Conservation (phyloP, 345 rosid genomes). For the Arabidopsis thaliana region DNA sequence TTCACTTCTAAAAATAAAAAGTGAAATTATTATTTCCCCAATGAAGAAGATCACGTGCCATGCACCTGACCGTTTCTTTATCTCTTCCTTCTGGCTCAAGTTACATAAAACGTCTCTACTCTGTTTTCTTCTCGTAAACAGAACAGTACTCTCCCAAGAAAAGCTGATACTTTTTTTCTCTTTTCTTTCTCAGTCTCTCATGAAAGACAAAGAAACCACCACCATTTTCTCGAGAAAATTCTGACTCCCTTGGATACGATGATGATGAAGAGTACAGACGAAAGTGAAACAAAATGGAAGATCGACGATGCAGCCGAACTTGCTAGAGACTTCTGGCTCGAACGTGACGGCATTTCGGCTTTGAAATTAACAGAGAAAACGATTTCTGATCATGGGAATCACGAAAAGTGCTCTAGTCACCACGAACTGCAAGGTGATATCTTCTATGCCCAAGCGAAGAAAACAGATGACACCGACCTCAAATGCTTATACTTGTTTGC, state of each 20-base stretch:
- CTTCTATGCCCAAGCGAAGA: neutral
- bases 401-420: neutral
- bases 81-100: neutral
- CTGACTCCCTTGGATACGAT: neutral
- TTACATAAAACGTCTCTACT: neutral
- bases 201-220: neutral
- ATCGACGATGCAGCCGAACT: neutral
- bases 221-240: neutral
- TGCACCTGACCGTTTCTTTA: neutral
- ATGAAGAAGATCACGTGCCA: neutral
- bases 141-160: neutral
- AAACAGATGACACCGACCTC: neutral
- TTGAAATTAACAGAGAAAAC: neutral
- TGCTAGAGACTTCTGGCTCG: neutral
- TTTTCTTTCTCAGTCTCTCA: too few relatives aligned
- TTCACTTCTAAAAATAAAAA: too few relatives aligned
- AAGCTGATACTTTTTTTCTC: neutral
- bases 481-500: constrained; percentile 1
- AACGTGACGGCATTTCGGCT: neutral
- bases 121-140: neutral
- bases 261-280: neutral
- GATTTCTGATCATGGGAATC: neutral
- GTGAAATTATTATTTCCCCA: neutral
- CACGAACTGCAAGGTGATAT: constrained; percentile 16
- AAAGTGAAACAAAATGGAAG: neutral